Conservation (phyloP, 768 basidiomycete species). For the Phaffia australis region DNA sequence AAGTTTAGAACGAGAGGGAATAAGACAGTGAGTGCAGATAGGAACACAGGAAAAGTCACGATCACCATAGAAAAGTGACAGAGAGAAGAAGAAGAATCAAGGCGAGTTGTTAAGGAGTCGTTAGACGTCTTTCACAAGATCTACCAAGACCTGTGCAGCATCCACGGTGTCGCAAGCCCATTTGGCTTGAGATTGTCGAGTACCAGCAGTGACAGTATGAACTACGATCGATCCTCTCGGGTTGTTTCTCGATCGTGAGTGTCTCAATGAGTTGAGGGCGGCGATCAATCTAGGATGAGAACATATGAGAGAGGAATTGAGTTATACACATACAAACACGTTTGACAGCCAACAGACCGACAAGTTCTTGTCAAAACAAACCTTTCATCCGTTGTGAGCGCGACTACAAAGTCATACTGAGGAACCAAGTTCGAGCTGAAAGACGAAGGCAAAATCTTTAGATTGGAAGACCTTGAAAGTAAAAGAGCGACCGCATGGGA, state of each 20-base stretch:
- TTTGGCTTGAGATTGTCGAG: constrained; percentile 6
- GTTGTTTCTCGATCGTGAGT: neutral
- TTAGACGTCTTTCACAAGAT: too few species aligned
- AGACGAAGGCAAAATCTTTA: neutral
- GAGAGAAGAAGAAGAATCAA: too few species aligned
- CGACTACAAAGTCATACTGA: constrained; percentile 20
- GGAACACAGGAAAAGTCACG: too few species aligned
- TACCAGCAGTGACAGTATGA: constrained; percentile 22
- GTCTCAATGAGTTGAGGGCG: constrained; percentile 17
- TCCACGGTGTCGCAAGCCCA: constrained; percentile 19
- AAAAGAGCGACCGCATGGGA: constrained; percentile 15
- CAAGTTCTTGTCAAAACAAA: neutral
- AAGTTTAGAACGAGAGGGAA: too few species aligned
- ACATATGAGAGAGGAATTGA: neutral
- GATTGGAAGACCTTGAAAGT: constrained; percentile 1
- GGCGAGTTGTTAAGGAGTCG: too few species aligned
- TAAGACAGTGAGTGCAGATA: too few species aligned
- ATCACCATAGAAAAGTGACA: too few species aligned
- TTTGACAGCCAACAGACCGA: too few species aligned
- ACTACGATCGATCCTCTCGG: constrained; percentile 11
- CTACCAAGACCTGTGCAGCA: constrained; percentile 9
- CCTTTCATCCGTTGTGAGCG: constrained; percentile 19
- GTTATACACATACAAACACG: too few species aligned
- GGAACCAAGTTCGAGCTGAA: neutral
- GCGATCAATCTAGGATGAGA: constrained; percentile 14